Base-by-base conservation (phyloP, 768 basidiomycete species). In the Lyophyllum shimeji region DNA sequence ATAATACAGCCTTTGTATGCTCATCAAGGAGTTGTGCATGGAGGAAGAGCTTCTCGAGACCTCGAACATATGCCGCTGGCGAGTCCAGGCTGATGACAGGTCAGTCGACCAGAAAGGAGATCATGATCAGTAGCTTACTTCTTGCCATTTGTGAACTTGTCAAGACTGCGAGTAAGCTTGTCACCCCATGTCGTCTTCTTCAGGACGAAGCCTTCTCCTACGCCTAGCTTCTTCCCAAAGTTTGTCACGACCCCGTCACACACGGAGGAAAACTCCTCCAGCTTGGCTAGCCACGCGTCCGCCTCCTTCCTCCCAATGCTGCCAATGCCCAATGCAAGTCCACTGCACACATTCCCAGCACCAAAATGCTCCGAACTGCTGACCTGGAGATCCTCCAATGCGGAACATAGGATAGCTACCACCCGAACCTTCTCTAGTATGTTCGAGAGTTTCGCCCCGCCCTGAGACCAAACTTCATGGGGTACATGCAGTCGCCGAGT, bases 391-490 rank as follows among this genome's bases (percentile, higher is more conserved):
- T 93, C 89, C 59, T 93, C 89, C 60, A 95, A 75, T 25, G 90
- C 91, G 25, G 83, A 82, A 60, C 83, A 84, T 21, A 96, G 74
- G 49, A 93, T 84, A 55, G 87, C 86, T 39, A 96, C 85, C 52
- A 92, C 89, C 37, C 90, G 85, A 42, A 94, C 84, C 72, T 97
- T 95, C 63, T 95, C 92, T 48, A 85, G 81, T 31, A 94, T 66
- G 65, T 90, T 93, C 33, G 77, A 75, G 47, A 97, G 80, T 69
- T 94, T 95, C 27, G 89, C 90, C 40, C 93, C 93, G 25, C 89
- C 89, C 67, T 93, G 90, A 43, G 90, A 89, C 94, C 94, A 96
- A 21, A 95, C 89, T 65, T 92, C 90, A 53, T 84, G 84, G 13
- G 94, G 93, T 25, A 96, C 89, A 69, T 94, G 93, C 61, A 96